A percentile compares a stretch with the other conserved stretches of the same genome.
Evolutionary conservation across 108 stramenopile species (phyloP).

Genomic region (Cyclotella distinguenda): DNA sequence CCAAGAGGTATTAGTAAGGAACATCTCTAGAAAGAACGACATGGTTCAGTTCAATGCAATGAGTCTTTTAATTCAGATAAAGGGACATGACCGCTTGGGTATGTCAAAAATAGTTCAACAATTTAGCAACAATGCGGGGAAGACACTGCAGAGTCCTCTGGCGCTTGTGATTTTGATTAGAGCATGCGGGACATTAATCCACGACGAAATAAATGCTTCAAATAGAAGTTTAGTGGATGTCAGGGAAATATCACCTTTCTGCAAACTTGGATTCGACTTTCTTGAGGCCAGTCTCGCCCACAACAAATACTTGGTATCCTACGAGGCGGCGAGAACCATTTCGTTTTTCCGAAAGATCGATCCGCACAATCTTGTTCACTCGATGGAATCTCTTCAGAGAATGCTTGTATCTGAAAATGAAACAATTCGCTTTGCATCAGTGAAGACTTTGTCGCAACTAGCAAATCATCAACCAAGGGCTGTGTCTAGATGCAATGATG

Average conservation of each 20-base stretch:
- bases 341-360: slow-evolving; percentile 69
- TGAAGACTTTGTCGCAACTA: slow-evolving; percentile 63
- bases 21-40: slow-evolving; percentile 15
- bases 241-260: slow-evolving; percentile 30
- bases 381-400: slow-evolving; percentile 68
- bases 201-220: slow-evolving; percentile 17
- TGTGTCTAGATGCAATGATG: slow-evolving; percentile 74
- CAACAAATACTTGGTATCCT: slow-evolving; percentile 69
- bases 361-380: slow-evolving; percentile 60
- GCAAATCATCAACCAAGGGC: slow-evolving; percentile 58
- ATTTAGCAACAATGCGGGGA: slow-evolving; percentile 32
- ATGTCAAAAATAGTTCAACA: slow-evolving; percentile 70
- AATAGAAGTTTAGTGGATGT: not conserved
- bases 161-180: slow-evolving; percentile 70
- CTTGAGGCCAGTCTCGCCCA: slow-evolving; percentile 57
- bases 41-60: slow-evolving; percentile 88
- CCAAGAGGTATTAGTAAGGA: slow-evolving; percentile 56
- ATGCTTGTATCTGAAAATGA: slow-evolving; percentile 66
- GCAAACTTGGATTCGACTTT: slow-evolving; percentile 58
- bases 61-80: slow-evolving; percentile 71
- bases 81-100: slow-evolving; percentile 68
- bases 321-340: slow-evolving; percentile 85
- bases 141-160: slow-evolving; percentile 50
- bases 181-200: slow-evolving; percentile 51
- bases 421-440: slow-evolving; percentile 63